Evolutionary conservation across 805 yeast genomes (phyloP).

Genomic region (Ogataea nakhonphanomensis): DNA sequence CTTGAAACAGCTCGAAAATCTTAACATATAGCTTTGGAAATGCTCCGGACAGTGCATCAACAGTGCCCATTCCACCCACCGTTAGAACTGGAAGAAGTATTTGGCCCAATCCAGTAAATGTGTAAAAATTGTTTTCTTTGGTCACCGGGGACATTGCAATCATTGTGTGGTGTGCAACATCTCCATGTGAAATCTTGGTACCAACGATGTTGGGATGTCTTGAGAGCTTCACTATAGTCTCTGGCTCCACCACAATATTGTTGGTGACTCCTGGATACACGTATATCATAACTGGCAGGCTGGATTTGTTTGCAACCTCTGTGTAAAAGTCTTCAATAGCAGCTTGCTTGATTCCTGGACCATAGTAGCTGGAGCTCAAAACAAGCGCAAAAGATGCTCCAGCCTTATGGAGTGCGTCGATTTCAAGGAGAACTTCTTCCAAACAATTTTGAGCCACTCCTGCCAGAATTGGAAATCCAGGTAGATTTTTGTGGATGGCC

Average conservation of each 20-base stretch:
- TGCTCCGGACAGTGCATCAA: conserved; percentile 52
- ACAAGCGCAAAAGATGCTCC: conserved; percentile 41
- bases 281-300: conserved; percentile 43
- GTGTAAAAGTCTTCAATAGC: conserved; percentile 45
- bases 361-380: conserved; percentile 48
- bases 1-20: conserved; percentile 36
- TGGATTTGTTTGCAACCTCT: conserved; percentile 41
- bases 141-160: conserved; percentile 42
- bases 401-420: conserved; percentile 33
- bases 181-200: conserved; percentile 49
- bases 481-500: conserved; percentile 35
- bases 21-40: conserved; percentile 48
- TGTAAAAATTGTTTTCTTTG: conserved; percentile 37
- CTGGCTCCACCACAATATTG: conserved; percentile 36
- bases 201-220: conserved; percentile 49
- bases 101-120: conserved; percentile 52
- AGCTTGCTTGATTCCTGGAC: conserved; percentile 41
- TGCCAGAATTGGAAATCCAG: conserved; percentile 41
- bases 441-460: conserved; percentile 48
- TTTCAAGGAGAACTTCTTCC: conserved; percentile 42
- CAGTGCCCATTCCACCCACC: conserved; percentile 48
- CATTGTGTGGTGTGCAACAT: conserved; percentile 44
- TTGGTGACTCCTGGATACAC: conserved; percentile 48
- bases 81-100: conserved; percentile 44
- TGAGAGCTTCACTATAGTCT: conserved; percentile 39